Evolutionary conservation across 2,329 filamentous ascomycete species (phyloP), one percentile per base, ranked within the genome.

Genomic region (Raffaelea arxii): DNA sequence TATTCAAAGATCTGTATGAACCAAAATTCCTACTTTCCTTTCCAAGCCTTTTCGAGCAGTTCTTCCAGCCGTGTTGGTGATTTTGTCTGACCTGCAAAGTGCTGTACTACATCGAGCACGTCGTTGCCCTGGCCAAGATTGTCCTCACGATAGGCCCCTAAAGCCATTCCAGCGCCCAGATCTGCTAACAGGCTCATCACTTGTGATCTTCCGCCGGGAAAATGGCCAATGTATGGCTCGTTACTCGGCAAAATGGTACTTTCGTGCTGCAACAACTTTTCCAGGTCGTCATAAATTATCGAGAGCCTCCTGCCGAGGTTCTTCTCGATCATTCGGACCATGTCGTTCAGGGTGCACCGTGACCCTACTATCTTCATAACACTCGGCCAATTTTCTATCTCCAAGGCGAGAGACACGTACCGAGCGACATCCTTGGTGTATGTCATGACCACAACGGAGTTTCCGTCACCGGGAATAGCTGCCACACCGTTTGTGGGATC

Each of bases 381-480:
- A 6, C 21, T 24, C 4, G 38, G 38, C 38, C 38, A 41, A 4
- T 11, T 24, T 7, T 11, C 21, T 3, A 41, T 24, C 6, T 41
- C 38, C 21, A 41, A 11, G 25, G 9, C 6, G 7, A 41, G 21
- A 14, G 38, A 6, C 5, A 22, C 18, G 21, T 41, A 41, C 2
- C 38, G 38, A n/a, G 38, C 38, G 7, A 41, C 38, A 9, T 41
- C 38, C 38, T 24, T 24, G n/a, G 38, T 41, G 22, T 25, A 41
- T 7, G 38, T 16, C 38, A 41, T 25, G 7, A 25, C 38, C 14
- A 41, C 38, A 2, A 14, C 12, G 12, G 3, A 14, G 38, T 41
- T 41, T 5, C 60, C 61, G 32, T 61, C 59, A 1, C 53, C 59
- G 2, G 61, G 59, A 14, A 64, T 46, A 3, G 57, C 50, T 4